Evolutionary conservation across 73 alveolate genomes (phyloP).

Genomic region (Symbiodinium natans): DNA sequence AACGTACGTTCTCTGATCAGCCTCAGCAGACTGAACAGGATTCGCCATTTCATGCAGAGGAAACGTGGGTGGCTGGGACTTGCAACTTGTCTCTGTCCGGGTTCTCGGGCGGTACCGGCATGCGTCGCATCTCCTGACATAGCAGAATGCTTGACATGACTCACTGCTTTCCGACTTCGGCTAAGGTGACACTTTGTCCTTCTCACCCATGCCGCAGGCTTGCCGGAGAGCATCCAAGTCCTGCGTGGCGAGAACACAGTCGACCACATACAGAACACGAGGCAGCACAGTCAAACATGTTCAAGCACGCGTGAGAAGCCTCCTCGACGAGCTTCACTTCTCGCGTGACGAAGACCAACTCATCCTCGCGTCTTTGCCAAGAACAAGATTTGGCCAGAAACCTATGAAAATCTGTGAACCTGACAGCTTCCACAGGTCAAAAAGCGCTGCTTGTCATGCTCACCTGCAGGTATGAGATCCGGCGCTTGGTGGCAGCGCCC

Average conservation of each 20-base stretch:
- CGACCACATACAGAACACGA: no score
- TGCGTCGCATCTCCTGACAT: conserved; percentile 33
- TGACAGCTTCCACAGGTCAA: no score
- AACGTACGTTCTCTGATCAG: no score
- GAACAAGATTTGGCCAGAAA: no score
- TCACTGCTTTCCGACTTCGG: background rate
- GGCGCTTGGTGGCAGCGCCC: background rate
- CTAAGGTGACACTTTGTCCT: background rate
- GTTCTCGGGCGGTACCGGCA: conserved; percentile 32
- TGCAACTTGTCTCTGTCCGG: no score
- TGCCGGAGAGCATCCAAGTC: conserved; percentile 65
- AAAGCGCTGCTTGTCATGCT: background rate
- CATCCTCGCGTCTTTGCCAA: conserved; percentile 46
- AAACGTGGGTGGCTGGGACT: no score
- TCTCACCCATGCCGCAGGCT: conserved; percentile 37
- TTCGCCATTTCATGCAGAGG: no score
- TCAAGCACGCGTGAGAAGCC: background rate
- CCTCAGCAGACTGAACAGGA: no score
- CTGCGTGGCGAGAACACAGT: background rate
- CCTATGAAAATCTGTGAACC: no score
- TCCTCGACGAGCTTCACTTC: conserved; percentile 74
- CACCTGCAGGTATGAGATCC: background rate
- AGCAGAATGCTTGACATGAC: background rate
- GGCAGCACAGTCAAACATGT: no score
- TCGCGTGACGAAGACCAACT: conserved; percentile 84